These are phyloP conservation scores for Aspergillus conjunctus DNA, from an alignment of 495 filamentous ascomycete genomes.

Conservation along the genomic window DNA sequence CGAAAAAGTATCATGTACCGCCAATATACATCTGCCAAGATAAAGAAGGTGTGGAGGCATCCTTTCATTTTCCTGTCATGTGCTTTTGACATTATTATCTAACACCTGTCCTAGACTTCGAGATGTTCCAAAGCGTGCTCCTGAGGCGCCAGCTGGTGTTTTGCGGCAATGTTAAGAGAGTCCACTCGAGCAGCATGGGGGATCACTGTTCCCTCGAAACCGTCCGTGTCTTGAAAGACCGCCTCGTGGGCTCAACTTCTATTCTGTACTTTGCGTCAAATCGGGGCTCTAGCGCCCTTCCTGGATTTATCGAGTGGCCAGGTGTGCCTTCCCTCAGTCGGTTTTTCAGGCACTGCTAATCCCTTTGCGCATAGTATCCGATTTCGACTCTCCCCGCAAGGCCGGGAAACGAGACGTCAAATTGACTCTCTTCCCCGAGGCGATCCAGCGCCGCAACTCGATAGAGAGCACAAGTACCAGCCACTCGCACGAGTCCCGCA, in stretches of 20 bases:
- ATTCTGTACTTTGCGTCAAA: constrained; percentile 16
- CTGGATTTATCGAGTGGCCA: constrained; percentile 6
- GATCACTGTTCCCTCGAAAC: constrained; percentile 17
- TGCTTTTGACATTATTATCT: neutral
- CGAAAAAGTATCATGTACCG: neutral
- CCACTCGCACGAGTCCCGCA: constrained; percentile 11
- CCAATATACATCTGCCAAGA: constrained; percentile 14
- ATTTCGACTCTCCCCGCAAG: constrained; percentile 4
- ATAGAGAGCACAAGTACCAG: constrained; percentile 15
- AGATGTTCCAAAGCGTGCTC: constrained; percentile 14
- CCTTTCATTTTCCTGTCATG: neutral
- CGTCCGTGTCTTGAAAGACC: constrained; percentile 12
- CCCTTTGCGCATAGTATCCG: neutral
- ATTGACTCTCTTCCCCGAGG: neutral
- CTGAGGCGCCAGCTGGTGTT: constrained; percentile 4
- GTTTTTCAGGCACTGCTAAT: neutral
- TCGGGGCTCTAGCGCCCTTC: neutral
- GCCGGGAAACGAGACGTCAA: constrained; percentile 7
- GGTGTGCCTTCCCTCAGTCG: constrained; percentile 1
- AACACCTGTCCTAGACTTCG: constrained; percentile 10
- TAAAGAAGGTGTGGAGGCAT: constrained; percentile 11
- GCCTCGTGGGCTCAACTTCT: neutral
- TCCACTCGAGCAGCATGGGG: constrained; percentile 7
- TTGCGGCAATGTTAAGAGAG: constrained; percentile 8
- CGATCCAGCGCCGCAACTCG: constrained; percentile 11